A percentile compares a stretch with the other conserved stretches of the same genome.
These are phyloP conservation scores for Alternaria burnsii DNA, from an alignment of 2,329 filamentous ascomycete species.

Conservation along the genomic window DNA sequence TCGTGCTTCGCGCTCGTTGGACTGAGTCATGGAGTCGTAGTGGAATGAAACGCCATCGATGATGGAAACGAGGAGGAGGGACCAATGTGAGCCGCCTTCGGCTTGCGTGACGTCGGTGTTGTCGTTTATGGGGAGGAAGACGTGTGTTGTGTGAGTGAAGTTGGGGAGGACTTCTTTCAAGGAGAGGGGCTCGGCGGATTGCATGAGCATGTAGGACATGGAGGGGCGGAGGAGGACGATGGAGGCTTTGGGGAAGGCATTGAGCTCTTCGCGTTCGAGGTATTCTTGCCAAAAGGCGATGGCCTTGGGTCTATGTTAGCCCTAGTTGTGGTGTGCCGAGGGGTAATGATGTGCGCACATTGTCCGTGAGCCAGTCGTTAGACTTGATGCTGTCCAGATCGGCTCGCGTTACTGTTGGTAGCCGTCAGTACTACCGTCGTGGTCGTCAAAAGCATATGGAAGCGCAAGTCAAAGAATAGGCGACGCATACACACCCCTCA, in stretches of 20 bases:
- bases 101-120: slow-evolving; percentile 78
- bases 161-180: slow-evolving; percentile 77
- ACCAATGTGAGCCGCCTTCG: slow-evolving; percentile 97
- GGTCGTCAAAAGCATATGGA: slow-evolving; percentile 1
- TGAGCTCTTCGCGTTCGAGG: slow-evolving; percentile 87
- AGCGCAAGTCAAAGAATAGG: slow-evolving; percentile 20
- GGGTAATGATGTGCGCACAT: slow-evolving; percentile 62
- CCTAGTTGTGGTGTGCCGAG: background rate
- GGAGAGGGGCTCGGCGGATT: slow-evolving; percentile 66
- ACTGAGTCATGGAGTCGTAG: slow-evolving; percentile 85
- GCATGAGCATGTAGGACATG: slow-evolving; percentile 91
- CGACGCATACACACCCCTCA: slow-evolving; percentile 64
- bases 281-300: slow-evolving; percentile 99
- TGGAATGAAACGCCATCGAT: slow-evolving; percentile 94
- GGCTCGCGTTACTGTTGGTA: slow-evolving; percentile 76
- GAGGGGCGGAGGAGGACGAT: slow-evolving; percentile 91
- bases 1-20: slow-evolving; percentile 78
- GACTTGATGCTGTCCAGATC: slow-evolving; percentile 85
- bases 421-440: slow-evolving; percentile 28
- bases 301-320: slow-evolving; percentile 63
- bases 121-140: slow-evolving; percentile 97
- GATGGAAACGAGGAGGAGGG: slow-evolving; percentile 84
- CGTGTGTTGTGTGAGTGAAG: slow-evolving; percentile 82
- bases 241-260: slow-evolving; percentile 79
- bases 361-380: slow-evolving; percentile 95